Base-by-base conservation (phyloP, 495 filamentous ascomycete genomes). In the Gamarada debralockiae region DNA sequence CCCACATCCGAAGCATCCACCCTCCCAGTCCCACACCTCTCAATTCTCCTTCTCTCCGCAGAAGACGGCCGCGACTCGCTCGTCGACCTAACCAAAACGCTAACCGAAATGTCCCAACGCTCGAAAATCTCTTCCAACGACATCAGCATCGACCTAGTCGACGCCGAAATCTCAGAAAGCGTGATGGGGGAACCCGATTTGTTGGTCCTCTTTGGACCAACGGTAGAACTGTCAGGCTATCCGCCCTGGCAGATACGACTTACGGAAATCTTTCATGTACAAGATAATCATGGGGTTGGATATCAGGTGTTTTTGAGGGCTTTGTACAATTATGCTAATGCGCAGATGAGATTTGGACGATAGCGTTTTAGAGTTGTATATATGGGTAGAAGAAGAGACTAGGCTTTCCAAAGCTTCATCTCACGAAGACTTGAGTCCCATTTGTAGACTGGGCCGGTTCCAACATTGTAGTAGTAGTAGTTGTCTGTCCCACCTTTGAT, bases 201-300 rank as follows among this genome's bases (percentile, higher is more conserved):
- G 20, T 73, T 98, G 27, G 74, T 98, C 27, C 73, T 96, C 0
- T 97, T 98, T 67, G 83, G 85, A 10, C 84, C 90, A 2, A 80
- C 78, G 52, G 78, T 97, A 47, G 82, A 86, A 59, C 71, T 98
- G 40, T 85, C 89, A 47, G 92, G 92, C 7, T 98, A 97, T 68
- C 93, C 93, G 22, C 93, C 93, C 1, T 98, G 93, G 93, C 93
- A 96, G 67, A 76, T 97, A 41, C 77, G 93, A 31, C 70, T 98
- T 55, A 97, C 92, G 1, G 93, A 98, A 76, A 97, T 98, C 53
- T 96, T 88, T 65, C 77, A 85, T 58, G 73, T 85, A 14, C 75
- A 74, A 53, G 86, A 90, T 59, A 84, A 87, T 65, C 70, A 78
- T 25, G 83, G 82, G 0, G 92, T 97, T 14, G 91, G 88, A 48